Evolutionary conservation across 208 protist genomes (phyloP).

Genomic region (Wallacemonas rigidus): DNA sequence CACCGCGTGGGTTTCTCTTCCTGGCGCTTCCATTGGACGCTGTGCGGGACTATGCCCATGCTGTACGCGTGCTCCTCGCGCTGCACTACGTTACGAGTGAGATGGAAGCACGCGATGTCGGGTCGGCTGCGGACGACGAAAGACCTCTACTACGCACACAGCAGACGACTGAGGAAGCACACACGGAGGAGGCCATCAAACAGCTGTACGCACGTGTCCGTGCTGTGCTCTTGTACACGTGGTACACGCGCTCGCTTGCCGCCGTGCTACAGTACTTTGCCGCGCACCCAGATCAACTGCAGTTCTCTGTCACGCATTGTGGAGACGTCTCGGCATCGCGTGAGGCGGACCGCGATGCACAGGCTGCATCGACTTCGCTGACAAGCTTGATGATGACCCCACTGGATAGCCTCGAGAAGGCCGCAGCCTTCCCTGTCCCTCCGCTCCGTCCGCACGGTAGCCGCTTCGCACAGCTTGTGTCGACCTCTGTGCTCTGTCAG

Average conservation of each 20-base stretch:
- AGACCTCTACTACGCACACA: too few species aligned
- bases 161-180: too few species aligned
- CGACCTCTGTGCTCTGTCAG: constrained; percentile 1
- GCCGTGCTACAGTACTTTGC: constrained; percentile 25
- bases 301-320: constrained; percentile 12
- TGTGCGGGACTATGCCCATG: constrained; percentile 1
- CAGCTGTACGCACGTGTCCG: constrained; percentile 13
- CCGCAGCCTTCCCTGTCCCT: neutral
- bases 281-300: constrained; percentile 18
- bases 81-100: constrained; percentile 7
- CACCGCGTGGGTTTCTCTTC: constrained; percentile 17
- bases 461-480: neutral
- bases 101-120: neutral
- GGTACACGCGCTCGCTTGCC: constrained; percentile 19
- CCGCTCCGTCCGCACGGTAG: neutral
- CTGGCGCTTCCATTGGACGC: constrained; percentile 22
- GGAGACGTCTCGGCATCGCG: neutral
- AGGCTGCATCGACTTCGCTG: neutral
- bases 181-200: neutral
- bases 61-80: constrained; percentile 16
- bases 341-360: neutral
- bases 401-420: neutral
- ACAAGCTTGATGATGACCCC: neutral
- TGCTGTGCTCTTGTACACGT: constrained; percentile 6
- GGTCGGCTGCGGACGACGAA: too few species aligned